Base-by-base conservation (phyloP, 1,284 basidiomycete genomes). In the Cryptococcus deneoformans region DNA sequence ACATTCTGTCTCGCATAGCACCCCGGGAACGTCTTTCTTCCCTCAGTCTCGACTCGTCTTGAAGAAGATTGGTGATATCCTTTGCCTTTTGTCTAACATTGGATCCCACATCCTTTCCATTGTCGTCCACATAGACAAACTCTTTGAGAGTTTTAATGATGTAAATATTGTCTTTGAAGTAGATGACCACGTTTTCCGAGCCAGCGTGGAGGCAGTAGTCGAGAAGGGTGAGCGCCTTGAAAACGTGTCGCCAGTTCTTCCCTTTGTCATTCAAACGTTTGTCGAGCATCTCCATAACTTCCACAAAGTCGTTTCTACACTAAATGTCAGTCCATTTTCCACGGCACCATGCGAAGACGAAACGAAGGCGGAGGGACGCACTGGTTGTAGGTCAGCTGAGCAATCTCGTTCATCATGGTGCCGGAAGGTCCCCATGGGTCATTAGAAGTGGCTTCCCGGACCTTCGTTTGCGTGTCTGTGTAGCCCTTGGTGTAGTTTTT, bases 231-330 rank as follows among this genome's bases (percentile, higher is more conserved):
- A 99, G 83, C 50, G 92, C 91, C 83, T 99, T 99, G 86, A 98
- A 99, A 60, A 99, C 96, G 82, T 99, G 96, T 52, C 95, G 84
- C 96, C 96, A 99, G 74, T 99, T 98, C 86, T 99, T 99, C 44
- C 96, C 96, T 82, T 98, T 99, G 81, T 99, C 96, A 71, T 99
- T 99, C 67, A 99, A 80, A 52, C 96, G 86, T 80, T 99, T 99
- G 80, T 99, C 96, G 60, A 99, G 83, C 91, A 98, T 98, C 81
- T 99, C 96, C 93, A 99, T 98, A 72, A 99, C 94, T 80, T 99
- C 96, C 37, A 99, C 92, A 78, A 99, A 99, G 75, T 99, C 94
- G 66, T 87, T 89, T 79, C 92, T 96, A 67, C 5, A 37, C 20
- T 29, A 6, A 3, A 6, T 29, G 14, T 58, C 34, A 48, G 29